Evolutionary conservation across 208 protist species (phyloP).

Genomic region (Trypanosoma vivax): DNA sequence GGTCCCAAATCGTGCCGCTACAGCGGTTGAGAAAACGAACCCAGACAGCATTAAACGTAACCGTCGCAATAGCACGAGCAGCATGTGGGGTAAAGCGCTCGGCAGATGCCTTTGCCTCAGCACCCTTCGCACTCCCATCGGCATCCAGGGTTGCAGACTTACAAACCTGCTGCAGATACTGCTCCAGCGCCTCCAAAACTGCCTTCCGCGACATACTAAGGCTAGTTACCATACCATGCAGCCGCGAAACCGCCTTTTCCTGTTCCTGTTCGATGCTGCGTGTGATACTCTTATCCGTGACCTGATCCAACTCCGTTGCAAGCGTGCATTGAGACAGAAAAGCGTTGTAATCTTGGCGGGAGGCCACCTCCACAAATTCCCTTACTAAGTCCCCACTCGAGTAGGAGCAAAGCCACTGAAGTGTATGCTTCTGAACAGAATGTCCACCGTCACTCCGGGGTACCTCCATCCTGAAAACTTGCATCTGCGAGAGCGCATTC

Average conservation of each 20-base stretch:
- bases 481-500: conserved; percentile 48
- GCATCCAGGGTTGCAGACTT: too few species aligned
- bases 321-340: conserved; percentile 70
- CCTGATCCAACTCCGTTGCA: conserved; percentile 47
- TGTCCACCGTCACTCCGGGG: conserved; percentile 6
- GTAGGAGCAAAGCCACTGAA: conserved; percentile 26
- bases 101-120: neutral
- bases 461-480: conserved; percentile 25
- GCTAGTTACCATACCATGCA: conserved; percentile 39
- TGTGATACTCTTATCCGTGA: conserved; percentile 52
- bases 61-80: conserved; percentile 25
- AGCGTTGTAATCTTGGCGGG: conserved; percentile 63
- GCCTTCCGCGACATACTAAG: conserved; percentile 33
- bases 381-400: conserved; percentile 33
- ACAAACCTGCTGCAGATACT: conserved; percentile 8
- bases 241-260: conserved; percentile 12
- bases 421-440: conserved; percentile 15
- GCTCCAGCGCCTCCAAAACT: conserved; percentile 18
- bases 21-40: conserved; percentile 42
- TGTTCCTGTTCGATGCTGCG: conserved; percentile 28
- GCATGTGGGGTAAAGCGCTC: conserved; percentile 24
- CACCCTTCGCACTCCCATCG: neutral
- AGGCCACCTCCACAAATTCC: conserved; percentile 79
- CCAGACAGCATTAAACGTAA: conserved; percentile 46
- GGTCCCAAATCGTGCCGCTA: conserved; percentile 71